Evolutionary conservation across 1,284 basidiomycete species (phyloP), one percentile per base, ranked within the genome.

Genomic region (Puccinia polysora): DNA sequence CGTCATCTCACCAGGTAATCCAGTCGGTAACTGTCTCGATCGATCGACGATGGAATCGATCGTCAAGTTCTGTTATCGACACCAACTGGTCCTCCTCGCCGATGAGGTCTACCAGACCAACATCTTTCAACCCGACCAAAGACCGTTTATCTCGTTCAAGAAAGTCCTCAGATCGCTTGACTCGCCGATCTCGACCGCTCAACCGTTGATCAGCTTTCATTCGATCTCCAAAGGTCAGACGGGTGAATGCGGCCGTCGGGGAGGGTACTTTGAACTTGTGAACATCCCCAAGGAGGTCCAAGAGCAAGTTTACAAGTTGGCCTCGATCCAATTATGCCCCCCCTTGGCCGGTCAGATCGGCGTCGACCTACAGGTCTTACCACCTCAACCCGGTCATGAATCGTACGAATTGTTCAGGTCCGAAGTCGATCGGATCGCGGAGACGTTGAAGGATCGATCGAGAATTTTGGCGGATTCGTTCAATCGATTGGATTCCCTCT

Each of bases 71-170:
- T 94, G 91, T 81, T 89, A 92, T 80, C 84, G 89, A 76, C 84
- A 96, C 81, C 83, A 83, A n/a, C 86, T 97, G 72, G 87, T 95
- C 18, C 85, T 97, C 55, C 85, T 96, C 75, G 93, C 93, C 0
- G 93, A 97, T 80, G 93, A 97, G 80, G 93, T 97, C 10, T 96
- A 97, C 83, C 93, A 97, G 81, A 83, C 83, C 76, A 97, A 97
- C 83, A 85, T 96, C 59, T 94, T 94, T 82, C 83, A 84, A 65
- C 77, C 77, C 25, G 78, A 81, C 6, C 82, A 82, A 0, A 86
- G 88, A 79, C 86, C 89, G 0, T 97, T 97, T 84, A 86, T 87
- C 65, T 92, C 89, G 7, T 96, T 97, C 86, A 96, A 96, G 81
- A 88, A 91, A 81, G 84, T 90, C 70, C 85, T 95, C 2, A 40